Percentiles rank a stretch among this genome's conserved stretches.
Conservation (phyloP, 257 asterid genomes). For the Buddleja alternifolia region DNA sequence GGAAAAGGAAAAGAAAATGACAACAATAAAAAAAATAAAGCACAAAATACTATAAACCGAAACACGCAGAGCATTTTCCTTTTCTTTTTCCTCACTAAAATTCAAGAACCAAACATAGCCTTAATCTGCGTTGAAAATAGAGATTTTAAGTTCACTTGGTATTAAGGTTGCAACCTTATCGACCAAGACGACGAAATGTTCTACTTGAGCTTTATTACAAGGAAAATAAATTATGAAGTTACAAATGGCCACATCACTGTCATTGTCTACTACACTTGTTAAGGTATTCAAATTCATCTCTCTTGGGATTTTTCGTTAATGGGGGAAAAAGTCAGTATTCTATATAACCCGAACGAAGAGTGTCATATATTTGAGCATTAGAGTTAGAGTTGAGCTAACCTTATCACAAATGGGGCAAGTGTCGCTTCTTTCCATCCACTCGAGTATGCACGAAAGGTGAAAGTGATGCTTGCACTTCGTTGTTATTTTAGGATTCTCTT, state of each 20-base stretch:
- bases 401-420: slow-evolving; percentile 77
- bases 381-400: slow-evolving; percentile 46
- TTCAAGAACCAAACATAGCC: no score
- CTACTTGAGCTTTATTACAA: background rate
- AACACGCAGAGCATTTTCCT: no score
- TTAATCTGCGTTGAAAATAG: no score
- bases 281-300: background rate
- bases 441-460: slow-evolving; percentile 86
- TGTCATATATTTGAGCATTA: no score
- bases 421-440: slow-evolving; percentile 87
- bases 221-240: background rate
- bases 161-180: background rate
- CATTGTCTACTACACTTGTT: background rate
- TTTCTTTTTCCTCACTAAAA: no score
- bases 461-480: slow-evolving; percentile 80
- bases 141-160: no score
- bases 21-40: no score
- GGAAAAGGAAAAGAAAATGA: no score
- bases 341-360: no score
- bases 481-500: slow-evolving; percentile 63
- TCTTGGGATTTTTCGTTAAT: no score
- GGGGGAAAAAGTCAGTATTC: no score
- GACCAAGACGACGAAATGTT: background rate
- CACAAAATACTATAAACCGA: no score
- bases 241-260: background rate